Conservation (phyloP, 768 basidiomycete genomes). For the Lactarius indigo region DNA sequence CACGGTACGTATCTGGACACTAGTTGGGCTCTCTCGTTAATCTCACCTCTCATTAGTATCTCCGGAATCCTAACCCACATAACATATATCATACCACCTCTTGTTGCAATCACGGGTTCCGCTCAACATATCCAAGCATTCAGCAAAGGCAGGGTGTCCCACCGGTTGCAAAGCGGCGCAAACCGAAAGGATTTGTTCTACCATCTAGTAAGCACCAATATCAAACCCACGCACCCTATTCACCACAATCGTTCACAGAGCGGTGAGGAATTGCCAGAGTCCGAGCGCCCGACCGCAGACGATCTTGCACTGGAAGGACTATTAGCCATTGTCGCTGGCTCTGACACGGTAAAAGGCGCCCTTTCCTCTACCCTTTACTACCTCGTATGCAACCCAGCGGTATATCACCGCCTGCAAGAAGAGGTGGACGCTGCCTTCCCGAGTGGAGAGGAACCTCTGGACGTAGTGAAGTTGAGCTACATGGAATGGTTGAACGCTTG, state of each 20-base stretch:
- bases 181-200: conserved; percentile 37
- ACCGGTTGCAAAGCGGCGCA: conserved; percentile 9
- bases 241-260: not conserved
- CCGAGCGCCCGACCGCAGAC: conserved; percentile 1
- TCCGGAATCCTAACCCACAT: not conserved
- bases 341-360: conserved; percentile 40
- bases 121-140: not conserved
- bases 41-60: conserved; percentile 8
- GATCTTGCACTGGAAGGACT: conserved; percentile 35
- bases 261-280: conserved; percentile 14
- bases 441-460: conserved; percentile 19
- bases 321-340: conserved; percentile 41
- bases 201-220: conserved; percentile 33
- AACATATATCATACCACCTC: not conserved
- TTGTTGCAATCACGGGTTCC: not conserved
- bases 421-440: conserved; percentile 19
- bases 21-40: too few relatives aligned
- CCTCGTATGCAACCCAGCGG: conserved; percentile 34
- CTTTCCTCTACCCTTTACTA: conserved; percentile 36
- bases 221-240: not conserved
- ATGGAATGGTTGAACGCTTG: conserved; percentile 23
- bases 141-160: not conserved
- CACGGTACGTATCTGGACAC: not conserved
- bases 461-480: conserved; percentile 6
- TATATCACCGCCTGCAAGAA: conserved; percentile 16